phyloP scores from a whole-genome alignment of 1,284 basidiomycete genomes.

The Papiliotrema fonsecae region DNA sequence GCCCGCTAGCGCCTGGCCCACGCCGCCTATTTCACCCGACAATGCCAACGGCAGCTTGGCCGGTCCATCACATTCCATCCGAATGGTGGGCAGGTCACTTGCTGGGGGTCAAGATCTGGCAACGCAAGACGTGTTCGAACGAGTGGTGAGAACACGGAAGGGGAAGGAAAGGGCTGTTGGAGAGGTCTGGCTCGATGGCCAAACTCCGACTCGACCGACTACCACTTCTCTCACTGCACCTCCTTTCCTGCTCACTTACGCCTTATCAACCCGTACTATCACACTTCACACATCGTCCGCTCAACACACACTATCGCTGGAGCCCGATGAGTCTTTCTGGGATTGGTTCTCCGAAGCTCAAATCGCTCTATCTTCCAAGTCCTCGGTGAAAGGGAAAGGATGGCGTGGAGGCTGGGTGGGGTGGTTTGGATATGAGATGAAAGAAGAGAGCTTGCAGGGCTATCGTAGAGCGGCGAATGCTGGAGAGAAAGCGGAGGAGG shows the following conservation, averaged over 20 bases:
- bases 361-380: slow-evolving; percentile 10
- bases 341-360: slow-evolving; percentile 40
- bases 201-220: slow-evolving; percentile 42
- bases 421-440: slow-evolving; percentile 56
- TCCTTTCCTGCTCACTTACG: slow-evolving; percentile 41
- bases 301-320: slow-evolving; percentile 6
- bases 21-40: slow-evolving; percentile 20
- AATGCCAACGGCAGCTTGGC: neutral
- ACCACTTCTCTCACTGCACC: slow-evolving; percentile 41
- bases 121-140: slow-evolving; percentile 47
- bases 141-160: slow-evolving; percentile 32
- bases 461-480: slow-evolving; percentile 15
- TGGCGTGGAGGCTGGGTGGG: slow-evolving; percentile 53
- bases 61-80: slow-evolving; percentile 3
- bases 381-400: slow-evolving; percentile 13
- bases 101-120: slow-evolving; percentile 16
- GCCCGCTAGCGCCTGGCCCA: slow-evolving; percentile 11
- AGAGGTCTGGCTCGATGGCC: slow-evolving; percentile 53
- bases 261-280: slow-evolving; percentile 33
- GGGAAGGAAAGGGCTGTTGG: slow-evolving; percentile 37
- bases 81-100: slow-evolving; percentile 23
- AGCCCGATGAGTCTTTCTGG: slow-evolving; percentile 38
- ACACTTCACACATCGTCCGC: slow-evolving; percentile 15
- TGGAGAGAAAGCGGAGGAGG: slow-evolving; percentile 8
- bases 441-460: slow-evolving; percentile 49